Percentiles rank a stretch among this genome's conserved stretches.
phyloP scores from a whole-genome alignment of 306 rosid species.

The Lotus japonicus region DNA sequence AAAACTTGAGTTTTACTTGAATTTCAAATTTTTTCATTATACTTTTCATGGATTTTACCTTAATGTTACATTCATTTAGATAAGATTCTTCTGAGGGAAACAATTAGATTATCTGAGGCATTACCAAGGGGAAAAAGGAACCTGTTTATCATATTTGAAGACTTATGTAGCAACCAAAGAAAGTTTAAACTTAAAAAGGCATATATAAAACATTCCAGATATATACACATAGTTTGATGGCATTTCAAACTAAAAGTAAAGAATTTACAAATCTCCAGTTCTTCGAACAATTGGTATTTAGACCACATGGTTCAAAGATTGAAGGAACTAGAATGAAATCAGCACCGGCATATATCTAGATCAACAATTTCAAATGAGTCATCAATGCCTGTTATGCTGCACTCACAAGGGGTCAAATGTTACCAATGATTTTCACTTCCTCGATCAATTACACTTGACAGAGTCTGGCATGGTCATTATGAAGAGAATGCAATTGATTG shows the following conservation, averaged over 20 bases:
- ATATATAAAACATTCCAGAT: no score
- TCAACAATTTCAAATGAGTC: background rate
- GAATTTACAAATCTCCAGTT: slow-evolving; percentile 54
- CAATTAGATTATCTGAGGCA: background rate
- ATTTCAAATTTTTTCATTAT: no score
- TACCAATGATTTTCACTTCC: background rate
- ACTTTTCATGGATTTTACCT: no score
- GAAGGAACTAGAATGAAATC: slow-evolving; percentile 89
- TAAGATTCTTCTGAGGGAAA: background rate
- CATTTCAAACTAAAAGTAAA: no score
- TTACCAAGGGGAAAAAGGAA: no score
- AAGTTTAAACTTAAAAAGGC: no score
- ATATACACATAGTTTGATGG: no score
- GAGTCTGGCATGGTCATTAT: slow-evolving; percentile 47
- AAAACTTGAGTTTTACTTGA: no score
- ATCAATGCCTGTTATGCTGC: background rate
- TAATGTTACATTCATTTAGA: background rate
- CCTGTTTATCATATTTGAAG: no score
- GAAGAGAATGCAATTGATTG: slow-evolving; percentile 45
- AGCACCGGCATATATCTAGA: slow-evolving; percentile 78
- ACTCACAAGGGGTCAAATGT: background rate
- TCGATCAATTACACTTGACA: slow-evolving; percentile 49
- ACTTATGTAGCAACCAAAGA: no score
- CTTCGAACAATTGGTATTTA: slow-evolving; percentile 78
- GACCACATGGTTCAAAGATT: slow-evolving; percentile 91